Evolutionary conservation across 2,329 filamentous ascomycete species (phyloP).

Genomic region (Neonectria punicea): DNA sequence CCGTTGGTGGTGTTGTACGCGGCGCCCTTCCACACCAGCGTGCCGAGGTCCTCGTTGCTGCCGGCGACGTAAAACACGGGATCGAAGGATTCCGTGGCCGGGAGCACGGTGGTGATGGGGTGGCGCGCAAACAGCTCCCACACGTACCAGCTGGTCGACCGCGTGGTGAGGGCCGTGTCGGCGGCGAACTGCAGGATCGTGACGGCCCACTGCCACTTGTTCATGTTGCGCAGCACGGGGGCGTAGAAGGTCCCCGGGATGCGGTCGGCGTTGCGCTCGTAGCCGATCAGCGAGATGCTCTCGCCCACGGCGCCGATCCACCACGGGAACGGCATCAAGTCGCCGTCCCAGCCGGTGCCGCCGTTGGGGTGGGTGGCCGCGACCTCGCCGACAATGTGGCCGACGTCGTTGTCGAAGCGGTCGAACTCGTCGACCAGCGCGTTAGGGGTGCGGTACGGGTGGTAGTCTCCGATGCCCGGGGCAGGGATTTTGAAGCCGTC

Average conservation of each 20-base stretch:
- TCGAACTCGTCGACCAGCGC: conserved; percentile 60
- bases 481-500: conserved; percentile 52
- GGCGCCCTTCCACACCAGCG: conserved; percentile 61
- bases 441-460: conserved; percentile 63
- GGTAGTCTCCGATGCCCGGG: conserved; percentile 59
- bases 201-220: conserved; percentile 62
- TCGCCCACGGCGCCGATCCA: conserved; percentile 72
- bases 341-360: conserved; percentile 57
- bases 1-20: conserved; percentile 62
- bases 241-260: conserved; percentile 65
- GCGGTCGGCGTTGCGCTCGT: conserved; percentile 71
- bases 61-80: conserved; percentile 64
- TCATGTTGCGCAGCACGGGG: conserved; percentile 60
- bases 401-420: conserved; percentile 62
- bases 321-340: conserved; percentile 61
- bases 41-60: conserved; percentile 52
- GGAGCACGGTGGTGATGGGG: conserved; percentile 58
- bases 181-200: conserved; percentile 62
- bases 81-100: conserved; percentile 52
- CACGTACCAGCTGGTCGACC: conserved; percentile 61
- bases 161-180: conserved; percentile 59
- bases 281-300: conserved; percentile 72
- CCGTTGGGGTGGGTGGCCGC: conserved; percentile 63
- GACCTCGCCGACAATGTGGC: conserved; percentile 60
- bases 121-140: conserved; percentile 61